A percentile compares a stretch with the other conserved stretches of the same genome.
phyloP scores from a whole-genome alignment of 495 filamentous ascomycete genomes.

The Neurospora tetraspora region DNA sequence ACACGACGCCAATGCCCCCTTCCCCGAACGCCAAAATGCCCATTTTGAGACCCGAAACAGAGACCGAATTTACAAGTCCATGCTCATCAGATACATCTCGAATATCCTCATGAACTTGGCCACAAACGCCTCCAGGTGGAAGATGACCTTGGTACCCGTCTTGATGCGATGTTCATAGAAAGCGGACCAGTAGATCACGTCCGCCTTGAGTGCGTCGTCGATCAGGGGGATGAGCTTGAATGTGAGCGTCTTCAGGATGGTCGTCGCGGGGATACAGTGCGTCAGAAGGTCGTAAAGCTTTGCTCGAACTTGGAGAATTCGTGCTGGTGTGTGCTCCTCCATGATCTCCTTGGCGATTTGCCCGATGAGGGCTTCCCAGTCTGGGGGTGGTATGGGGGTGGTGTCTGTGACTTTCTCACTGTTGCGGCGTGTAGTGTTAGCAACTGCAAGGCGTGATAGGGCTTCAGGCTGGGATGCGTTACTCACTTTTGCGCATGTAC shows the following conservation, averaged over 20 bases:
- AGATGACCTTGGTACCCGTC: slow-evolving; percentile 89
- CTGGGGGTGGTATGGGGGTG: slow-evolving; percentile 83
- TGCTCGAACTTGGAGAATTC: slow-evolving; percentile 75
- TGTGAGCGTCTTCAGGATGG: slow-evolving; percentile 83
- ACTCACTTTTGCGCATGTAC: slow-evolving; percentile 92
- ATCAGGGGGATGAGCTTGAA: slow-evolving; percentile 83
- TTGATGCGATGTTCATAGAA: slow-evolving; percentile 94
- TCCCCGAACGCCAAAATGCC: background rate
- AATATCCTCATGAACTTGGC: slow-evolving; percentile 96
- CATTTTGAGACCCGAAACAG: background rate
- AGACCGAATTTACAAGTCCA: slow-evolving; percentile 47
- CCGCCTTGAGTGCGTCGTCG: slow-evolving; percentile 79
- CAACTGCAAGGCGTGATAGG: slow-evolving; percentile 3
- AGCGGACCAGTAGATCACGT: slow-evolving; percentile 90
- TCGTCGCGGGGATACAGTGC: slow-evolving; percentile 92
- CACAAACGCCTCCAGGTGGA: slow-evolving; percentile 96
- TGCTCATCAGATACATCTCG: slow-evolving; percentile 87
- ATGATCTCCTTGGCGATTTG: slow-evolving; percentile 87
- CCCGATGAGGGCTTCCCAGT: slow-evolving; percentile 86
- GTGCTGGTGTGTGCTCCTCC: slow-evolving; percentile 76
- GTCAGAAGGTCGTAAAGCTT: slow-evolving; percentile 93
- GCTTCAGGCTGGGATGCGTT: background rate
- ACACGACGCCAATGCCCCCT: slow-evolving; percentile 3
- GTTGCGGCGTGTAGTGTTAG: background rate
- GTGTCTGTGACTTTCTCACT: slow-evolving; percentile 87